A percentile compares a stretch with the other conserved stretches of the same genome.
phyloP scores from a whole-genome alignment of 2,329 filamentous ascomycete species.

The Microcyclospora tardicrescens region DNA sequence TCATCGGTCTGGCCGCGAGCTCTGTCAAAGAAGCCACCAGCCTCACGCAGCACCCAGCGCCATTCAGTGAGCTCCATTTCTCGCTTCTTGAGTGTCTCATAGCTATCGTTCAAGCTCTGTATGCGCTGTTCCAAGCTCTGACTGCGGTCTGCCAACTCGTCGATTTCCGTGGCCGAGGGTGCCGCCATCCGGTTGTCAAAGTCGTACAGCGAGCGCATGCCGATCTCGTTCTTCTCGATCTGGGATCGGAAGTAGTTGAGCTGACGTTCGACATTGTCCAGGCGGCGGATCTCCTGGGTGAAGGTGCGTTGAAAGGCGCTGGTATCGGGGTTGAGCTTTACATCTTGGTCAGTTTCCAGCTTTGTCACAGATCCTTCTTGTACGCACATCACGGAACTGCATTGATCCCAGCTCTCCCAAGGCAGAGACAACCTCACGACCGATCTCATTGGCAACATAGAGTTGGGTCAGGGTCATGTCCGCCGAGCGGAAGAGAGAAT shows the following conservation, averaged over 20 bases:
- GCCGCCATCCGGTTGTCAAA: constrained; percentile 71
- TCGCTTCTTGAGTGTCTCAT: constrained; percentile 94
- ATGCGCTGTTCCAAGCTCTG: constrained; percentile 87
- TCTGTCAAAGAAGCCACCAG: constrained; percentile 92
- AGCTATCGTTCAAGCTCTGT: constrained; percentile 88
- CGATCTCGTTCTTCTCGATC: constrained; percentile 85
- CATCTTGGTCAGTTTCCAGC: constrained; percentile 8
- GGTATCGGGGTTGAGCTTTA: constrained; percentile 77
- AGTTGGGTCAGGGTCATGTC: constrained; percentile 99
- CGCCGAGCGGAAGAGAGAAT: constrained; percentile 98
- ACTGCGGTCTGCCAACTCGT: constrained; percentile 84
- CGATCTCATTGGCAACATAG: constrained; percentile 98
- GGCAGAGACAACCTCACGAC: constrained; percentile 90
- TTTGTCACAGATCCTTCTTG: background rate
- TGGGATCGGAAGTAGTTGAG: constrained; percentile 89
- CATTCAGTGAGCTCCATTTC: constrained; percentile 96
- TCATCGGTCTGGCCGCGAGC: constrained; percentile 95
- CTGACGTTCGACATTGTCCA: constrained; percentile 97
- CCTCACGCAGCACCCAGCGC: constrained; percentile 94
- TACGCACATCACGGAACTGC: constrained; percentile 87
- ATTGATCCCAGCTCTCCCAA: constrained; percentile 91
- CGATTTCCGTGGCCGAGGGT: constrained; percentile 86
- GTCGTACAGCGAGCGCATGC: constrained; percentile 80
- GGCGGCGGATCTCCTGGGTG: constrained; percentile 89
- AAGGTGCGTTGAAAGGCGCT: constrained; percentile 95